These are phyloP conservation scores for Podospora pseudopauciseta DNA, from an alignment of 495 filamentous ascomycete genomes.

Conservation along the genomic window DNA sequence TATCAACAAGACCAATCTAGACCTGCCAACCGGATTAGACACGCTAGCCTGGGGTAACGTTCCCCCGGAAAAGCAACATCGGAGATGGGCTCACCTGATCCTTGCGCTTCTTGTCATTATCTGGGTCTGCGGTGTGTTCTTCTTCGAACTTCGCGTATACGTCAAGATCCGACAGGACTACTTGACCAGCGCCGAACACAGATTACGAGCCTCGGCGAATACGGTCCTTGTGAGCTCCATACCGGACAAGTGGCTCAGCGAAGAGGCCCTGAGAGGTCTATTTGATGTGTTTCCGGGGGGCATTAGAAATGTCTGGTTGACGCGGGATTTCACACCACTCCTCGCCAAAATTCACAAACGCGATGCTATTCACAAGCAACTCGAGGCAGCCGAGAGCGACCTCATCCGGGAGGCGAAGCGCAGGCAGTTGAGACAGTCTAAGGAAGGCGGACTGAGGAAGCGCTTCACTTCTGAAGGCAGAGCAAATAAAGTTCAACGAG, in stretches of 20 bases:
- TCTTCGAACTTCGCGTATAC: constrained; percentile 82
- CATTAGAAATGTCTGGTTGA: constrained; percentile 94
- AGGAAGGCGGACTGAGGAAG: constrained; percentile 53
- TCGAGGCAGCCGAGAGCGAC: constrained; percentile 82
- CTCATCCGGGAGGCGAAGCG: constrained; percentile 76
- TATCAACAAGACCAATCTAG: constrained; percentile 3
- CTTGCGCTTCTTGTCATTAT: constrained; percentile 76
- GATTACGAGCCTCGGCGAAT: constrained; percentile 90
- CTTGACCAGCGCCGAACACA: constrained; percentile 91
- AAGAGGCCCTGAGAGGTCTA: constrained; percentile 74
- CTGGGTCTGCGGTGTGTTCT: constrained; percentile 87
- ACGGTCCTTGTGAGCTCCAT: constrained; percentile 91
- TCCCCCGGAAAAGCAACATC: constrained; percentile 58
- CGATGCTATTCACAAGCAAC: constrained; percentile 61
- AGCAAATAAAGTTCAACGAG: constrained; percentile 37
- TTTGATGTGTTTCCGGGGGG: constrained; percentile 97
- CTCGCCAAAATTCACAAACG: constrained; percentile 80
- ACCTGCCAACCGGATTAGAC: constrained; percentile 60
- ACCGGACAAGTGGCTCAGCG: constrained; percentile 79
- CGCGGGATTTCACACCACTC: constrained; percentile 83
- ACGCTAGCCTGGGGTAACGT: constrained; percentile 89
- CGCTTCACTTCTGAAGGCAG: constrained; percentile 46
- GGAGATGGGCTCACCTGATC: constrained; percentile 86
- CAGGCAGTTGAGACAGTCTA: constrained; percentile 66
- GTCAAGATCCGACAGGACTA: constrained; percentile 92